These are phyloP conservation scores for Neurospora africana DNA, from an alignment of 495 filamentous ascomycete genomes.

Conservation along the genomic window DNA sequence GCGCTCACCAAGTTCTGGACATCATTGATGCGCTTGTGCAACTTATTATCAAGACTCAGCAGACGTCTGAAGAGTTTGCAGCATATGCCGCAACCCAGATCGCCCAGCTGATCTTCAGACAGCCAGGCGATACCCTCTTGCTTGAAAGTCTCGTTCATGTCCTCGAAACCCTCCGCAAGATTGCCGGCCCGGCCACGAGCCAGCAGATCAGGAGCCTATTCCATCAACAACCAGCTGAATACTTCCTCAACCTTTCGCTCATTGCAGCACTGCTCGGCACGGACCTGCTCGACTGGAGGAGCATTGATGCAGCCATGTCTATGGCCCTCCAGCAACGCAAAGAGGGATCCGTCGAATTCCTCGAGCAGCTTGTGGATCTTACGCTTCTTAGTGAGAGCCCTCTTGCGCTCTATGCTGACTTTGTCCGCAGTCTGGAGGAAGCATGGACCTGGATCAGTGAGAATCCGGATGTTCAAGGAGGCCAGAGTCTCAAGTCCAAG, in stretches of 20 bases:
- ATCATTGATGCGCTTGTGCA: conserved; percentile 46
- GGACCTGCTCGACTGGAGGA: conserved; percentile 68
- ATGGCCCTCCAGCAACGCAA: conserved; percentile 61
- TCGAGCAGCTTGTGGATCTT: conserved; percentile 63
- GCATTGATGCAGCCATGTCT: conserved; percentile 66
- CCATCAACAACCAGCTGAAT: conserved; percentile 53
- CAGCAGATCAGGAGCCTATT: conserved; percentile 60
- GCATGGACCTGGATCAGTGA: conserved; percentile 73
- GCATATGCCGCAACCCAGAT: conserved; percentile 59
- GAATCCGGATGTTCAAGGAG: conserved; percentile 53
- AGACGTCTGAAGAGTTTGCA: conserved; percentile 56
- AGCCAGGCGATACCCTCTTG: conserved; percentile 47
- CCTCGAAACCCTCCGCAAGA: conserved; percentile 67
- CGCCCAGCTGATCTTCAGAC: conserved; percentile 54
- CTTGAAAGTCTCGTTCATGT: conserved; percentile 77
- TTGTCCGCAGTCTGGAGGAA: conserved; percentile 68
- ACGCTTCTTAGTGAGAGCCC: conserved; percentile 68
- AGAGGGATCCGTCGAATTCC: conserved; percentile 57
- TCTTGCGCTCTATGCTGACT: conserved; percentile 70
- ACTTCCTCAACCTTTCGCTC: conserved; percentile 67
- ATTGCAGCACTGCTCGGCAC: conserved; percentile 60
- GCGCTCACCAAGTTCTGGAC: conserved; percentile 53
- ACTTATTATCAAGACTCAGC: conserved; percentile 43
- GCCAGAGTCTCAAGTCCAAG: conserved; percentile 60
- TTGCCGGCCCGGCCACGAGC: conserved; percentile 61